Evolutionary conservation across 441 rosid genomes (phyloP), one percentile per base, ranked within the genome.

Genomic region (Melastoma candidum): DNA sequence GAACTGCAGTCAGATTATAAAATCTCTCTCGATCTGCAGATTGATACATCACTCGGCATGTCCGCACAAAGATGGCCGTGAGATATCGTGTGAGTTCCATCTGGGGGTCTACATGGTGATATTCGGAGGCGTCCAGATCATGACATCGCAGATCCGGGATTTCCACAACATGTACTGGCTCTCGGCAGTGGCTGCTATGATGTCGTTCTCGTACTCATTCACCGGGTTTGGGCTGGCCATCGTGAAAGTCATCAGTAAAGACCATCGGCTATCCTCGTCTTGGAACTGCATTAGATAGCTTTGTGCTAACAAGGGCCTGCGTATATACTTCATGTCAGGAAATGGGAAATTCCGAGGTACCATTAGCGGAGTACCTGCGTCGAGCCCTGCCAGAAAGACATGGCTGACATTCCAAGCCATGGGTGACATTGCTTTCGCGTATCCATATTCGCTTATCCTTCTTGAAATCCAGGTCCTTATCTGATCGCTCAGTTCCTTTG

Each of bases 381-480:
- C 60, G 2, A 3, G 13, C 44, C 44, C 49, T 26, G 49, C 60
- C 2, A 4, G 26, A 22, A 62, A 62, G 48, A 41, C 9, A 10
- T 62, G 60, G 66, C 26, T 45, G 22, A 53, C 39, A 9, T 54
- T 62, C 8, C 52, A 62, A 36, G 66, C 66, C 1, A 26, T 62
- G 24, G 60, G 66, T 1, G 55, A 62, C 48, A 44, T 62, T 54
- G 60, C 66, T 48, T 62, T 54, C 0, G 59, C 55, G 3, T 62
- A 62, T 13, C 60, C 60, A 0, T 54, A 55, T 27, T 47, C 55
- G 2, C 32, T 62, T 4, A 22, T 62, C 49, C 60, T 62, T 24
- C 55, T 62, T 44, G 66, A 62, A 54, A 62, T 62, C 11, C 66
- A 62, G 60, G 66, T 54, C 2, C 27, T 44, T 7, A 5, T 49